These are phyloP conservation scores for Poa pratensis DNA, from an alignment of 176 grass and related monocot genomes.

Conservation along the genomic window DNA sequence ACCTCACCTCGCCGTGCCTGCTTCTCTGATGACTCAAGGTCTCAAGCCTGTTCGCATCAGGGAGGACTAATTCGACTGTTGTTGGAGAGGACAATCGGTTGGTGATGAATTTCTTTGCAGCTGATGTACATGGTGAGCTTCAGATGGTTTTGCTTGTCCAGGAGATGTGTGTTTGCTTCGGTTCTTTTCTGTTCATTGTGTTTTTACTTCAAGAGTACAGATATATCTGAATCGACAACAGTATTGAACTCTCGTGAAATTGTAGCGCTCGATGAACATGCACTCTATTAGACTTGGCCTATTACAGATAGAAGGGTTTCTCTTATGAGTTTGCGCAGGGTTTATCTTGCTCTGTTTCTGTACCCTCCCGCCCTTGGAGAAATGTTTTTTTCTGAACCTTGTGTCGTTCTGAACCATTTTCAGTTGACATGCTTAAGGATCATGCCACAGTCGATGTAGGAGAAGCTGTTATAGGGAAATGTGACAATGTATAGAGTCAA, in stretches of 20 bases:
- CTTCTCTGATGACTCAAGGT: conserved; percentile 9
- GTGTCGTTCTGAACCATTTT: background rate
- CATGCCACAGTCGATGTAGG: background rate
- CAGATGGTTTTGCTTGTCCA: background rate
- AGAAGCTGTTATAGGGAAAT: background rate
- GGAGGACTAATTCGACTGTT: background rate
- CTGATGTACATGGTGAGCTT: conserved; percentile 18
- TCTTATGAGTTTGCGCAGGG: background rate
- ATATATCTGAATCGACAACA: background rate
- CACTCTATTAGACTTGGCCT: background rate
- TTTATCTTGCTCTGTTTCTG: background rate
- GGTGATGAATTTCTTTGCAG: background rate
- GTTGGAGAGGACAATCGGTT: no score
- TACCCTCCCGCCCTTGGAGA: background rate
- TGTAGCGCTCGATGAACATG: background rate
- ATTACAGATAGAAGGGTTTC: background rate
- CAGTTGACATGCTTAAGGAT: background rate
- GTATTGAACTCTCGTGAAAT: background rate
- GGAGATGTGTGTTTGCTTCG: background rate
- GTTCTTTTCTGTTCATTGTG: background rate
- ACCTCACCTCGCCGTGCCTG: background rate
- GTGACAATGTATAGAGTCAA: background rate
- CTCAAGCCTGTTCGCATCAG: background rate
- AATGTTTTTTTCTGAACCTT: background rate
- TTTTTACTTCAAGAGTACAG: background rate